Evolutionary conservation across 805 yeast species (phyloP), one percentile per base, ranked within the genome.

Genomic region (Isabelozyma pseudorhagii): DNA sequence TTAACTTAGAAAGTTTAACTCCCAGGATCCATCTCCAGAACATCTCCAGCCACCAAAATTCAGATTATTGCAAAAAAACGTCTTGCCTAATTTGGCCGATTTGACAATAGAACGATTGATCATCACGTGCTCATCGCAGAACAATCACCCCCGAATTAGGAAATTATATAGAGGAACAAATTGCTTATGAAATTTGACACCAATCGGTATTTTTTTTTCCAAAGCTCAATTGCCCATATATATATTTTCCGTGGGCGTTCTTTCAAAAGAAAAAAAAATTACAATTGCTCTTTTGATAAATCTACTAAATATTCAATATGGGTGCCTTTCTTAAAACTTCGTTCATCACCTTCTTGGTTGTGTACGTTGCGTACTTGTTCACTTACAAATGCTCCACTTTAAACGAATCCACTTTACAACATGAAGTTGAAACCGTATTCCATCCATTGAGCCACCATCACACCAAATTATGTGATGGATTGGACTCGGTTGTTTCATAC

Each of bases 391-490:
- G 79, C 58, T 63, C 59, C 43, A 51, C 62, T 34, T 59, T 66
- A 53, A 54, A 63, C 42, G 66, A 64, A 56, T 44, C 64, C 10
- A 54, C 64, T 5, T 62, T 71, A 50, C 64, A 65, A 48, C 65
- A 62, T 53, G 66, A 63, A 13, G 62, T 63, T 48, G 58, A 66
- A 42, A 48, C 57, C 11, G 61, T 70, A 42, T 56, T 69, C 50
- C 77, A 72, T 54, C 79, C 79, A 42, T 63, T 72, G 47, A 53
- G 67, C 45, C 63, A 66, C 50, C 61, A 64, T 49, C 78, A 74
- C 56, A 63, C 60, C 55, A 55, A 58, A 45, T 56, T 69, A 46
- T 74, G 79, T 58, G 67, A 59, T 27, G 62, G 53, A 1, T 64
- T 74, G 53, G 51, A 60, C 54, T 54, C 56, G 41, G 72, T 70